These are phyloP conservation scores for Phylloporus sp. DNA, from an alignment of 768 basidiomycete species.

Conservation along the genomic window DNA sequence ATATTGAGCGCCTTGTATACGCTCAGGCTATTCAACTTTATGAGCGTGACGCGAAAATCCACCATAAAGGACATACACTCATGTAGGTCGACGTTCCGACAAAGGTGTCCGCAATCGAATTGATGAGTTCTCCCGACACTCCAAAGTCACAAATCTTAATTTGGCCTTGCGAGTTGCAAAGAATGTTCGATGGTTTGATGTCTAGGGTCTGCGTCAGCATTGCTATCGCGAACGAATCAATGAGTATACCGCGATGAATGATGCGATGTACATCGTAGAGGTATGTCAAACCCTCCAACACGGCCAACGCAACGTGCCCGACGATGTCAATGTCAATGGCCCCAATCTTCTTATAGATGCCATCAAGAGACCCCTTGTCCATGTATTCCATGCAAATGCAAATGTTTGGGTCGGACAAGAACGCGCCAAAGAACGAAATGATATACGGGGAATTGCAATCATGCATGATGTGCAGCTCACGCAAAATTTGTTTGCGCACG, in stretches of 20 bases:
- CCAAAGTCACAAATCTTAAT: slow-evolving; percentile 99
- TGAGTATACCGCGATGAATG: slow-evolving; percentile 89
- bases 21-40: slow-evolving; percentile 70
- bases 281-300: slow-evolving; percentile 92
- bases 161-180: slow-evolving; percentile 89
- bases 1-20: slow-evolving; percentile 97
- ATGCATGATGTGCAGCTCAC: slow-evolving; percentile 99
- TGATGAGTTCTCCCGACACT: slow-evolving; percentile 97
- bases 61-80: slow-evolving; percentile 64
- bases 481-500: slow-evolving; percentile 94
- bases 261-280: slow-evolving; percentile 97
- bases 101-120: slow-evolving; percentile 98
- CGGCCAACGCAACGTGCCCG: slow-evolving; percentile 89
- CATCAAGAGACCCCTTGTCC: slow-evolving; percentile 92
- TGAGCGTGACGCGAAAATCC: slow-evolving; percentile 12
- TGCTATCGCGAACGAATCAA: background rate
- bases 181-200: slow-evolving; percentile 98
- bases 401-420: slow-evolving; percentile 94
- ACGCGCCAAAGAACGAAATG: slow-evolving; percentile 96
- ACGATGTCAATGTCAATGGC: slow-evolving; percentile 91
- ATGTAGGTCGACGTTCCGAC: slow-evolving; percentile 99
- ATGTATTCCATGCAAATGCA: slow-evolving; percentile 98
- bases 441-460: slow-evolving; percentile 92
- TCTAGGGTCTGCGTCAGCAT: slow-evolving; percentile 47
- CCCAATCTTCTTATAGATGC: slow-evolving; percentile 94